Percentiles rank a stretch among this genome's conserved stretches.
Conservation (phyloP, 2,329 filamentous ascomycete genomes). For the Emergomyces pasteurianus region DNA sequence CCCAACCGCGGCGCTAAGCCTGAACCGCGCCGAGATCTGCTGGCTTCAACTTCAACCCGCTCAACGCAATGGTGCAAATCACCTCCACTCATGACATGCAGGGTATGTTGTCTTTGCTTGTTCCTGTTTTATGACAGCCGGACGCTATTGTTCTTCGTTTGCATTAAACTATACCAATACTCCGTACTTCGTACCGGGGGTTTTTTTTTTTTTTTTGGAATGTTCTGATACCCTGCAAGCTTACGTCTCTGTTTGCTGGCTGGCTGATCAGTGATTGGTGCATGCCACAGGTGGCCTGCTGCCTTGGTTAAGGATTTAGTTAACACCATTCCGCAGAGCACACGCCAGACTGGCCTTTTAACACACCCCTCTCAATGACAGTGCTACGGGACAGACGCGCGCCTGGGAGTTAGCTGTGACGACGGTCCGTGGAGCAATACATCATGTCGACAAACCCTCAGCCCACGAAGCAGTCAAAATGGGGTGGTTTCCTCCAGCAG, state of each 20-base stretch:
- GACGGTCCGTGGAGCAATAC: conserved; percentile 1
- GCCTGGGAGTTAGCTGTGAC: background rate
- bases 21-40: background rate
- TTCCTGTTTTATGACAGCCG: background rate
- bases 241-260: background rate
- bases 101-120: background rate
- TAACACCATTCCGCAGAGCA: background rate
- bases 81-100: background rate
- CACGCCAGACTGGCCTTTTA: background rate
- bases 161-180: background rate
- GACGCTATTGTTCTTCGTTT: background rate
- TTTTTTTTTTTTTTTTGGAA: too few relatives aligned
- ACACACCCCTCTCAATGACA: background rate
- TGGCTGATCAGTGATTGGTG: background rate
- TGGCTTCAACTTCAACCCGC: background rate
- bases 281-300: background rate
- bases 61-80: background rate
- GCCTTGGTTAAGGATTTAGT: background rate
- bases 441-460: conserved; percentile 7
- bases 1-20: background rate
- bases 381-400: background rate
- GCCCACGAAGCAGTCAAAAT: conserved; percentile 41
- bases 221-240: background rate
- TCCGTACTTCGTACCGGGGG: background rate
- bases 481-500: conserved; percentile 73